These are phyloP conservation scores for Sorghum bicolor DNA, from an alignment of 176 grass and related monocot genomes.

Conservation along the genomic window Sorghum_bicolor_NCBIv3 NC_012872.2:1579001-1579500, in stretches of 20 bases:
- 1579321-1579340: slow-evolving; percentile 33
- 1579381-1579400: neutral
- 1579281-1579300: slow-evolving; percentile 52
- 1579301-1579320: slow-evolving; percentile 50
- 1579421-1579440: slow-evolving; percentile 42
- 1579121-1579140: slow-evolving; percentile 41
- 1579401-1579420: neutral
- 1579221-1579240: slow-evolving; percentile 38
- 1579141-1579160: slow-evolving; percentile 42
- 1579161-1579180: slow-evolving; percentile 44
- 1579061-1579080: neutral
- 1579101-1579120: slow-evolving; percentile 48
- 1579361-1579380: neutral
- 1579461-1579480: slow-evolving; percentile 39
- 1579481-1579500: slow-evolving; percentile 39
- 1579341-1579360: neutral
- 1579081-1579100: too few species aligned
- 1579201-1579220: slow-evolving; percentile 32
- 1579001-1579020: slow-evolving; percentile 35
- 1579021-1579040: neutral
- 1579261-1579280: slow-evolving; percentile 51
- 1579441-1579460: slow-evolving; percentile 44
- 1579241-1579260: slow-evolving; percentile 52
- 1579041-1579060: too few species aligned
- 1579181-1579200: slow-evolving; percentile 39